Conservation (phyloP, 495 filamentous ascomycete genomes). For the Bacidia rubella region DNA sequence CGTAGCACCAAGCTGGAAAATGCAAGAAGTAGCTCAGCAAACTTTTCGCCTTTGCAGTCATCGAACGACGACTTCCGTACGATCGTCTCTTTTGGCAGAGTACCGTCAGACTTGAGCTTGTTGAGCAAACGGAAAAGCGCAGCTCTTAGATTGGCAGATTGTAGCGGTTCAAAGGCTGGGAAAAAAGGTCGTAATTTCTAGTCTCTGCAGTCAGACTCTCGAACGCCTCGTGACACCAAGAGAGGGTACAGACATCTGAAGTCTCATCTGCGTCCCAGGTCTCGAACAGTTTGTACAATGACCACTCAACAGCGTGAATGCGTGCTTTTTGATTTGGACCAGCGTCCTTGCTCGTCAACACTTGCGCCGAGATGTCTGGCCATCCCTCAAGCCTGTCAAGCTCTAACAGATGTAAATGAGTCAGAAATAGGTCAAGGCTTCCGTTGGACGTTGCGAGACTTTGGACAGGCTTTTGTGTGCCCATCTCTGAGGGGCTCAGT, state of each 20-base stretch:
- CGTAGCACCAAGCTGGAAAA: constrained; percentile 73
- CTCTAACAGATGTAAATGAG: constrained; percentile 66
- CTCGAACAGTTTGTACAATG: constrained; percentile 63
- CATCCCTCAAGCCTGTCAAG: constrained; percentile 63
- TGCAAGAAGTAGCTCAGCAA: constrained; percentile 62
- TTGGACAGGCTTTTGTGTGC: not conserved
- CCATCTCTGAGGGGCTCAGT: not conserved
- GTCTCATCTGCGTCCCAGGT: constrained; percentile 68
- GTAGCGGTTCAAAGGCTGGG: constrained; percentile 71
- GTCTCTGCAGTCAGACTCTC: not conserved
- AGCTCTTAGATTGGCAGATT: constrained; percentile 76
- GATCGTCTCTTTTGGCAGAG: constrained; percentile 60
- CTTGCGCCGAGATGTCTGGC: constrained; percentile 52
- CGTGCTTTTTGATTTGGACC: constrained; percentile 65
- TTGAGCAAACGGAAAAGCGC: constrained; percentile 68
- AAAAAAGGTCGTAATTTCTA: constrained; percentile 84
- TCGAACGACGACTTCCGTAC: constrained; percentile 84
- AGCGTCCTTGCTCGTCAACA: constrained; percentile 51
- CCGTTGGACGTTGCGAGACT: not conserved
- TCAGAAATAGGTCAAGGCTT: constrained; percentile 37
- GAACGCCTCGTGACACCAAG: not conserved
- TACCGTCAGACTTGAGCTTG: constrained; percentile 73
- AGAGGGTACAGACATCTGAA: constrained; percentile 40
- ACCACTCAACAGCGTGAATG: constrained; percentile 70
- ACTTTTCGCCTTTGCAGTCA: constrained; percentile 73